Evolutionary conservation across 139 green algal genomes (phyloP).

Genomic region (Ulvella scutata): DNA sequence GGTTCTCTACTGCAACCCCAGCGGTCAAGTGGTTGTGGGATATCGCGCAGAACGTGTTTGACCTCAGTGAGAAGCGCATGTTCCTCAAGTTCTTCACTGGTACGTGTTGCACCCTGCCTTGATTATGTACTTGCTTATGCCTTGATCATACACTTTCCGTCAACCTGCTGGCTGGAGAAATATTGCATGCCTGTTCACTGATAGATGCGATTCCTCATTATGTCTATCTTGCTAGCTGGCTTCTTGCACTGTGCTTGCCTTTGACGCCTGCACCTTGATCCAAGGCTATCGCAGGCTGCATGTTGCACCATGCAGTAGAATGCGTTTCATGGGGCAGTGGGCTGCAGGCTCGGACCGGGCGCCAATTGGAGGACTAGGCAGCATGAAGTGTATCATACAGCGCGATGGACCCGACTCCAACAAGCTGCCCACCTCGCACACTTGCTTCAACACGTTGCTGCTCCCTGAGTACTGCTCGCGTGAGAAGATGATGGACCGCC

Average conservation of each 20-base stretch:
- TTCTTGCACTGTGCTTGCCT: no score
- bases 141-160: no score
- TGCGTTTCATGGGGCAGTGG: no score
- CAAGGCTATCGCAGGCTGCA: no score
- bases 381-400: slow-evolving; percentile 67
- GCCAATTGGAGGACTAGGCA: slow-evolving; percentile 77
- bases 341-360: slow-evolving; percentile 27
- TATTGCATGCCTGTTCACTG: no score
- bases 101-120: no score
- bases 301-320: no score
- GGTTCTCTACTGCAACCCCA: slow-evolving; percentile 33
- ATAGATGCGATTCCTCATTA: neutral
- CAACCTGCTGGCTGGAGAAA: no score
- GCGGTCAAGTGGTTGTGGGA: slow-evolving; percentile 73
- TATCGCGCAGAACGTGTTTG: slow-evolving; percentile 10
- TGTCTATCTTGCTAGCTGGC: neutral
- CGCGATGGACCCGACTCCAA: slow-evolving; percentile 62
- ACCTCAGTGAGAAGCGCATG: slow-evolving; percentile 41
- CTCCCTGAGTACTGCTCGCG: slow-evolving; percentile 64
- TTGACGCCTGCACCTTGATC: no score
- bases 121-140: no score
- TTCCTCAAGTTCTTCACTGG: slow-evolving; percentile 95
- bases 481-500: slow-evolving; percentile 45
- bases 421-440: slow-evolving; percentile 68
- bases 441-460: slow-evolving; percentile 90